Conservation (phyloP, 805 yeast species). For the Priceomyces castillae region DNA sequence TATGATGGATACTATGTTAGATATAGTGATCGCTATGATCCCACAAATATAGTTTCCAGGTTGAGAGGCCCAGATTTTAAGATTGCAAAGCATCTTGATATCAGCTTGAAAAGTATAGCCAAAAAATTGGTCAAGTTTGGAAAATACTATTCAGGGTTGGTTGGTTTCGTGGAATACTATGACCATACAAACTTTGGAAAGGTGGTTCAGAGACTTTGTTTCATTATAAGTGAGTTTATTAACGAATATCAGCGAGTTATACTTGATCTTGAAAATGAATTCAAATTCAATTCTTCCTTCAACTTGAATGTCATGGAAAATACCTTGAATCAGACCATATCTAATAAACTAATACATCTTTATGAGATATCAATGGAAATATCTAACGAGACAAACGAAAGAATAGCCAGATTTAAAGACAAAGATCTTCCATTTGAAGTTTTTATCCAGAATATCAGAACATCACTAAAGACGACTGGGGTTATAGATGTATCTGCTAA, state of each 20-base stretch:
- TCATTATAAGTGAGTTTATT: slow-evolving; percentile 41
- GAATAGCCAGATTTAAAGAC: slow-evolving; percentile 14
- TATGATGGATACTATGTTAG: slow-evolving; percentile 76
- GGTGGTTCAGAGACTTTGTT: slow-evolving; percentile 71
- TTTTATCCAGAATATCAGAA: slow-evolving; percentile 36
- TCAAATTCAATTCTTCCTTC: slow-evolving; percentile 47
- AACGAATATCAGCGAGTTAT: slow-evolving; percentile 27
- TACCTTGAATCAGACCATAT: slow-evolving; percentile 23
- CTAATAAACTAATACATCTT: slow-evolving; percentile 46
- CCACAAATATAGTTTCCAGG: slow-evolving; percentile 35
- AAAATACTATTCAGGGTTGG: slow-evolving; percentile 56
- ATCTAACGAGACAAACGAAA: slow-evolving; percentile 44
- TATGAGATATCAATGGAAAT: slow-evolving; percentile 56
- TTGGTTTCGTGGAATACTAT: slow-evolving; percentile 59
- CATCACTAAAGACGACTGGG: slow-evolving; percentile 43
- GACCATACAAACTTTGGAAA: slow-evolving; percentile 58
- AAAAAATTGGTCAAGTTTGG: slow-evolving; percentile 61
- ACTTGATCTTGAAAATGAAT: slow-evolving; percentile 52
- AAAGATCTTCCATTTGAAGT: slow-evolving; percentile 25
- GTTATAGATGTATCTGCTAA: slow-evolving; percentile 52
- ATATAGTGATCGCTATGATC: slow-evolving; percentile 60
- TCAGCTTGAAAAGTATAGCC: slow-evolving; percentile 68
- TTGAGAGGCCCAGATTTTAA: slow-evolving; percentile 73
- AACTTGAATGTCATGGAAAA: slow-evolving; percentile 58
- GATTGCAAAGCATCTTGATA: slow-evolving; percentile 68